Evolutionary conservation across 768 basidiomycete species (phyloP).

Genomic region (Naganishia vaughanmartiniae): DNA sequence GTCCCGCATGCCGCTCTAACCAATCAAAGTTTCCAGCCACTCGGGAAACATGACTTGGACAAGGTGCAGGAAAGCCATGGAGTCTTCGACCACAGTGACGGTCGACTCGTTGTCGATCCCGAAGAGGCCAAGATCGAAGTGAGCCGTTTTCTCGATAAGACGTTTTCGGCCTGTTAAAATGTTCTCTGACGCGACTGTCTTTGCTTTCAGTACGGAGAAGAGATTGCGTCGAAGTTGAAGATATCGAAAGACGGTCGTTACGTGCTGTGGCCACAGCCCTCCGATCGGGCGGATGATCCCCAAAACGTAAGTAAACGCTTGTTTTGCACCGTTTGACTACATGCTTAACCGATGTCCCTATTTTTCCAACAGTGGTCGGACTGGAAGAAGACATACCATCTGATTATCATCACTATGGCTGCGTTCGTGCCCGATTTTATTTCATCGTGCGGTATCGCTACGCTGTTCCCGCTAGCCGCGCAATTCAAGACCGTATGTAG

Average conservation of each 20-base stretch:
- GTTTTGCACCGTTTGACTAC: too few species aligned
- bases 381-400: constrained; percentile 59
- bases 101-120: constrained; percentile 40
- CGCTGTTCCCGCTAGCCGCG: constrained; percentile 62
- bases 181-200: background rate
- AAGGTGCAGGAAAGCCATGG: constrained; percentile 21
- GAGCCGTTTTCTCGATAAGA: background rate
- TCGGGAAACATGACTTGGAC: constrained; percentile 15
- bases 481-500: constrained; percentile 40
- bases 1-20: background rate
- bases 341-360: background rate
- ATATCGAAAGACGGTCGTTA: constrained; percentile 61
- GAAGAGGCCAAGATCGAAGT: constrained; percentile 61
- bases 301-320: constrained; percentile 57
- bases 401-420: constrained; percentile 64
- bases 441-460: constrained; percentile 66
- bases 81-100: constrained; percentile 31
- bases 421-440: constrained; percentile 68
- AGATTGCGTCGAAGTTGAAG: constrained; percentile 61
- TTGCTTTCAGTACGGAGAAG: constrained; percentile 56
- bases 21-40: constrained; percentile 12
- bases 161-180: too few species aligned
- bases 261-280: constrained; percentile 70
- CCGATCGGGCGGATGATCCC: constrained; percentile 63
- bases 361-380: constrained; percentile 57